Evolutionary conservation across 1,139 yeast genomes (phyloP).

Genomic region (Hemisphaericaspora subhashii): DNA sequence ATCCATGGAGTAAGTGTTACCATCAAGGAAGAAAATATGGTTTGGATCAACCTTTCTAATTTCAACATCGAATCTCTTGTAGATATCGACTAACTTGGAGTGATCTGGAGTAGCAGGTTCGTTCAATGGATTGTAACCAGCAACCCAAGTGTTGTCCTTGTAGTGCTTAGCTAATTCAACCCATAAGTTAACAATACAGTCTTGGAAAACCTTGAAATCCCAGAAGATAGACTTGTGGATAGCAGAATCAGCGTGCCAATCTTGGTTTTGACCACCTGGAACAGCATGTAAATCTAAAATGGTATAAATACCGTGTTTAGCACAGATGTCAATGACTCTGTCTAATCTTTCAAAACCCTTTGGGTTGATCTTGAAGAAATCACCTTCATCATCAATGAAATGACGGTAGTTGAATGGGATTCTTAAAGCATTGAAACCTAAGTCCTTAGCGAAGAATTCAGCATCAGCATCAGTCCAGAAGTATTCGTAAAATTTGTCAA

Average conservation of each 20-base stretch:
- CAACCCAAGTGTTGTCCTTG: conserved; percentile 43
- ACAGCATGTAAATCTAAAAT: conserved; percentile 46
- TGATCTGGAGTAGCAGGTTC: conserved; percentile 47
- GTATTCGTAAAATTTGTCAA: conserved; percentile 47
- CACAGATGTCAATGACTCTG: conserved; percentile 37
- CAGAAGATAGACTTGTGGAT: conserved; percentile 45
- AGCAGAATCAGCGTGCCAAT: conserved; percentile 48
- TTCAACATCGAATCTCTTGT: conserved; percentile 30
- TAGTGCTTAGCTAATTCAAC: conserved; percentile 39
- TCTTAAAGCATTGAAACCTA: conserved; percentile 44
- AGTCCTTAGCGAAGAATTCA: conserved; percentile 33
- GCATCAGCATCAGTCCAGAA: conserved; percentile 50
- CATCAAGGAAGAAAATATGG: conserved; percentile 47
- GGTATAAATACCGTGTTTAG: conserved; percentile 40
- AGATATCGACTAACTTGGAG: conserved; percentile 35
- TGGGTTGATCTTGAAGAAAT: conserved; percentile 35
- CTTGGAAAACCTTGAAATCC: conserved; percentile 47
- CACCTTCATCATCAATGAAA: conserved; percentile 42
- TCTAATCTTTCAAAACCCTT: conserved; percentile 44
- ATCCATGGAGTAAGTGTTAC: conserved; percentile 49
- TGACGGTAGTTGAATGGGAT: conserved; percentile 50
- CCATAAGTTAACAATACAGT: conserved; percentile 43
- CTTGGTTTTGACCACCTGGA: conserved; percentile 53
- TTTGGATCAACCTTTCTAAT: conserved; percentile 42
- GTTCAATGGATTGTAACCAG: conserved; percentile 50